Evolutionary conservation across 2,329 filamentous ascomycete genomes (phyloP).

Genomic region (Nemania sp.): DNA sequence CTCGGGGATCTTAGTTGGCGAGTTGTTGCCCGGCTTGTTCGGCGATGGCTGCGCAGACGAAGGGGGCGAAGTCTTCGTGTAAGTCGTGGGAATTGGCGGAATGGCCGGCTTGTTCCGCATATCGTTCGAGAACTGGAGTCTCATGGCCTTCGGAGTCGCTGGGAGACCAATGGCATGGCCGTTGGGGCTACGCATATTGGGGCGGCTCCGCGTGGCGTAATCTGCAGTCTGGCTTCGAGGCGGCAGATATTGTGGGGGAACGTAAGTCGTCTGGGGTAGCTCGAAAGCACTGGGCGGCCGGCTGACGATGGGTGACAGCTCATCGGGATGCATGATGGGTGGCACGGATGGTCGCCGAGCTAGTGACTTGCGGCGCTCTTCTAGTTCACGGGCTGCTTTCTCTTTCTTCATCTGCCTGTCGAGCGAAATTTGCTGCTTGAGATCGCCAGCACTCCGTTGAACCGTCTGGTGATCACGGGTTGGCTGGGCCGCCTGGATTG

Average conservation of each 20-base stretch:
- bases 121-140: conserved; percentile 70
- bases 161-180: conserved; percentile 74
- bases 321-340: conserved; percentile 73
- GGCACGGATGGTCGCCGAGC: conserved; percentile 79
- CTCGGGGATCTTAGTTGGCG: conserved; percentile 37
- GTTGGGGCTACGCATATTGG: conserved; percentile 50
- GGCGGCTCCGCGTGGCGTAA: conserved; percentile 51
- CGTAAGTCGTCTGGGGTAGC: conserved; percentile 47
- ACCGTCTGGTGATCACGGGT: conserved; percentile 24
- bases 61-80: conserved; percentile 49
- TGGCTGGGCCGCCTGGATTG: conserved; percentile 22
- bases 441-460: conserved; percentile 53
- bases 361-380: conserved; percentile 83
- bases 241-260: conserved; percentile 49
- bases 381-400: conserved; percentile 79
- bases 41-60: conserved; percentile 44
- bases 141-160: conserved; percentile 89
- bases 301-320: conserved; percentile 48
- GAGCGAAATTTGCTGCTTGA: conserved; percentile 57
- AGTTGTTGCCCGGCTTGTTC: conserved; percentile 36
- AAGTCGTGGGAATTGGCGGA: conserved; percentile 55
- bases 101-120: conserved; percentile 57
- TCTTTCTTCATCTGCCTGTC: conserved; percentile 71
- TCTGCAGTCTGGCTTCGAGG: conserved; percentile 69
- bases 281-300: conserved; percentile 45